phyloP scores from a whole-genome alignment of 345 rosid genomes.

The Hibiscus syriacus region DNA sequence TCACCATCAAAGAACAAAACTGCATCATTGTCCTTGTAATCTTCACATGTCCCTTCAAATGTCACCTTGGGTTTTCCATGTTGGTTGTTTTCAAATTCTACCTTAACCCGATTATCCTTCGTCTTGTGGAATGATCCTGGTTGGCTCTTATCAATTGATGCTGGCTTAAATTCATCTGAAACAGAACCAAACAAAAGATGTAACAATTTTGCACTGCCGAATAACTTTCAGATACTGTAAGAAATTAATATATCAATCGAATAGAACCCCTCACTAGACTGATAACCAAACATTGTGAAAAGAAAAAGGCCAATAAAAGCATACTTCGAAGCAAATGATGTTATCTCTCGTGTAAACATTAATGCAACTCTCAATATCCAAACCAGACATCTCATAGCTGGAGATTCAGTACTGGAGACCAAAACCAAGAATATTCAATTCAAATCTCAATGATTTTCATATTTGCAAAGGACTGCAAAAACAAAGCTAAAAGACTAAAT shows the following conservation, averaged over 20 bases:
- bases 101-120: constrained; percentile 51
- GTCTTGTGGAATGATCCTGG: constrained; percentile 52
- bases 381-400: not conserved
- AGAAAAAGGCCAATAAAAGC: not conserved
- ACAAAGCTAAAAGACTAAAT: not conserved
- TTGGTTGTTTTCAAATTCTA: constrained; percentile 72
- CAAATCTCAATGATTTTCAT: not conserved
- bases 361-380: not conserved
- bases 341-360: not conserved
- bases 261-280: not conserved
- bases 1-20: constrained; percentile 64
- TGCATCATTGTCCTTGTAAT: constrained; percentile 62
- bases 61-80: constrained; percentile 56
- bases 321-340: not conserved
- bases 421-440: not conserved
- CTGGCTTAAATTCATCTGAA: constrained; percentile 85
- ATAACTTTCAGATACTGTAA: not conserved
- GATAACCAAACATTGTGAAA: not conserved
- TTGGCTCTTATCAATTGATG: constrained; percentile 58
- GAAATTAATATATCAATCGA: not conserved
- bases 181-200: not conserved
- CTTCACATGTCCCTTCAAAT: constrained; percentile 66
- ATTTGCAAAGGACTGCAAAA: not conserved
- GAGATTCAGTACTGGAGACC: not conserved
- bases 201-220: not conserved